These are phyloP conservation scores for Podila epicladia DNA, from an alignment of 192 early-diverging fungal species.

Conservation along the genomic window DNA sequence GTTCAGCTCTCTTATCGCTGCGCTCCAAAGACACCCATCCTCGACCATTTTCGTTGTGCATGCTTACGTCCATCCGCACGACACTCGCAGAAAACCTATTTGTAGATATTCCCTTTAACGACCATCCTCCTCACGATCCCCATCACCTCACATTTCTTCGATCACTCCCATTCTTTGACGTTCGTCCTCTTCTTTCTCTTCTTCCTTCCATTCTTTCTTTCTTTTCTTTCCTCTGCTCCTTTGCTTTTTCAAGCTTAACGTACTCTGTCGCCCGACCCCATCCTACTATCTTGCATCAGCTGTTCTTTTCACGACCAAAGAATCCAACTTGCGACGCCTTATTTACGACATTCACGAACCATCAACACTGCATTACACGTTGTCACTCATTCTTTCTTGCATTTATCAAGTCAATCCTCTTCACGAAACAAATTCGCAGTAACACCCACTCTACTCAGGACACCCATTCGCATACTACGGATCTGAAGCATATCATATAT, in stretches of 20 bases:
- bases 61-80: background rate
- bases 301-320: conserved; percentile 8
- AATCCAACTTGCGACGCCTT: background rate
- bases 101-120: background rate
- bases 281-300: background rate
- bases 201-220: background rate
- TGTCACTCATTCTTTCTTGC: background rate
- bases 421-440: too few relatives aligned
- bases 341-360: background rate
- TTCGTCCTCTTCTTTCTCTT: background rate
- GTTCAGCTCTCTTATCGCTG: background rate
- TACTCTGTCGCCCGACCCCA: background rate
- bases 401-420: background rate
- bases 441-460: too few relatives aligned
- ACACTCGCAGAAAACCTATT: too few relatives aligned
- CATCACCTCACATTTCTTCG: background rate
- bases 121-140: background rate
- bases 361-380: background rate
- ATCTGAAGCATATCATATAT: background rate
- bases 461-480: background rate
- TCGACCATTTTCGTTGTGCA: background rate
- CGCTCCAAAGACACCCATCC: background rate
- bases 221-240: background rate
- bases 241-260: background rate
- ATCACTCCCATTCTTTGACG: background rate